Evolutionary conservation across 257 asterid genomes (phyloP).

Genomic region (Parsonsia alboflavescens): DNA sequence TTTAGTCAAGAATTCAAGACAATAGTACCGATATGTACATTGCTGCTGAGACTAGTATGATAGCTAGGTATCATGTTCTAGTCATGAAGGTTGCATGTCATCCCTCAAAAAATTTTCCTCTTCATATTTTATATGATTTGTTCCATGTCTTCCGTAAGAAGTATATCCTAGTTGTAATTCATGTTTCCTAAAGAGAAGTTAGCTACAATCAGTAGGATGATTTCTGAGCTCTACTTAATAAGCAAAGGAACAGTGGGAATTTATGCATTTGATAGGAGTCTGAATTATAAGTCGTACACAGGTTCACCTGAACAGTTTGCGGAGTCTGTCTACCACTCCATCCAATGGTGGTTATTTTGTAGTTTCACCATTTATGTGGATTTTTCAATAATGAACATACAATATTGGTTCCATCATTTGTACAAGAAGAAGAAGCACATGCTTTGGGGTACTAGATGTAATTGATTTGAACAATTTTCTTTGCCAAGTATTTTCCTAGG

Average conservation of each 20-base stretch:
- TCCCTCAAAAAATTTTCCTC: background rate
- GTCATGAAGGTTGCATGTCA: slow-evolving; percentile 1
- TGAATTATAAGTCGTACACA: background rate
- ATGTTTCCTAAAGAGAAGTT: background rate
- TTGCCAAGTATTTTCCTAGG: slow-evolving; percentile 56
- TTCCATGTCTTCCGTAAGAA: background rate
- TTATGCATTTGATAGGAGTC: background rate
- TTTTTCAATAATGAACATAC: too few species aligned
- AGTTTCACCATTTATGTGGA: background rate
- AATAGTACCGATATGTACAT: slow-evolving; percentile 32
- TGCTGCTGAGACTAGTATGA: slow-evolving; percentile 22
- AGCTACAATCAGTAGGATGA: background rate
- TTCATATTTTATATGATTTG: background rate
- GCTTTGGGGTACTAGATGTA: slow-evolving; percentile 30
- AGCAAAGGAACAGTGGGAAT: background rate
- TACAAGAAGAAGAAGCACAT: background rate
- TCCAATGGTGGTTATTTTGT: too few species aligned
- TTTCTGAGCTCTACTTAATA: background rate
- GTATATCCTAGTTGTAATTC: background rate
- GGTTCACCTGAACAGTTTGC: background rate
- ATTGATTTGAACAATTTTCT: slow-evolving; percentile 68
- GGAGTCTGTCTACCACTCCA: background rate
- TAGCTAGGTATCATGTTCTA: background rate
- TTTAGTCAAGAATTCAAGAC: slow-evolving; percentile 16
- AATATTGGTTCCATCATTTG: too few species aligned